Evolutionary conservation across 495 filamentous ascomycete genomes (phyloP).

Genomic region (Tuber aestivum): DNA sequence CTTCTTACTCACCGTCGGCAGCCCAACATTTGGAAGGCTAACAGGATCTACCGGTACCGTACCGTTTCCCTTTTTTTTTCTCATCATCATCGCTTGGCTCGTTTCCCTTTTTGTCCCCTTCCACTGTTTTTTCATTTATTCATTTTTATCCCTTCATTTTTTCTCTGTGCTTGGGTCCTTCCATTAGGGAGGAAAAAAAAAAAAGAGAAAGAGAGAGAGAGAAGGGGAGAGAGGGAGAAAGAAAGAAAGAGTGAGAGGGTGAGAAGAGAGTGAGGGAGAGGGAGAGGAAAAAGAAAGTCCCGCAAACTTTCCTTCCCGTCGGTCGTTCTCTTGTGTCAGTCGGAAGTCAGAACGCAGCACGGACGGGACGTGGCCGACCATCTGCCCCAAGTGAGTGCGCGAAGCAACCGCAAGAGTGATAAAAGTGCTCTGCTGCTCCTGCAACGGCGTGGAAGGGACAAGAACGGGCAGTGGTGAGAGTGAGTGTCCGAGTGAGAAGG

Average conservation of each 20-base stretch:
- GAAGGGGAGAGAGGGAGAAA: no score
- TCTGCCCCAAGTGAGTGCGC: constrained; percentile 31
- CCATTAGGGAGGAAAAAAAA: constrained; percentile 8
- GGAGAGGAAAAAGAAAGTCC: constrained; percentile 17
- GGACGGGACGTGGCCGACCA: constrained; percentile 34
- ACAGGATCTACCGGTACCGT: constrained; percentile 34
- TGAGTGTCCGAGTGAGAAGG: constrained; percentile 20
- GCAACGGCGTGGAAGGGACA: constrained; percentile 28
- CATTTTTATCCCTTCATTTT: constrained; percentile 35
- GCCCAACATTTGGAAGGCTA: constrained; percentile 38
- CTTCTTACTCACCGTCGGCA: constrained; percentile 33
- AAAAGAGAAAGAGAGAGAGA: background rate
- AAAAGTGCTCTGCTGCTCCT: constrained; percentile 10
- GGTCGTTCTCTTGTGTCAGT: constrained; percentile 37
- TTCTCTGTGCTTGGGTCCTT: constrained; percentile 32
- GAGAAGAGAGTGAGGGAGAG: background rate
- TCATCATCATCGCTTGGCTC: constrained; percentile 30
- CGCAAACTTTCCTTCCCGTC: constrained; percentile 42
- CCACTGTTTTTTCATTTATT: constrained; percentile 35
- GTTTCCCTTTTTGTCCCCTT: constrained; percentile 33
- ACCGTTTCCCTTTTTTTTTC: constrained; percentile 36
- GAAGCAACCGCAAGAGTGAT: constrained; percentile 37
- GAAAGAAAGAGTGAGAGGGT: no score
- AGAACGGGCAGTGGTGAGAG: constrained; percentile 12
- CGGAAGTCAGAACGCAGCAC: constrained; percentile 39